Evolutionary conservation across 495 filamentous ascomycete genomes (phyloP), one percentile per base, ranked within the genome.

Genomic region (Lepraria neglecta): DNA sequence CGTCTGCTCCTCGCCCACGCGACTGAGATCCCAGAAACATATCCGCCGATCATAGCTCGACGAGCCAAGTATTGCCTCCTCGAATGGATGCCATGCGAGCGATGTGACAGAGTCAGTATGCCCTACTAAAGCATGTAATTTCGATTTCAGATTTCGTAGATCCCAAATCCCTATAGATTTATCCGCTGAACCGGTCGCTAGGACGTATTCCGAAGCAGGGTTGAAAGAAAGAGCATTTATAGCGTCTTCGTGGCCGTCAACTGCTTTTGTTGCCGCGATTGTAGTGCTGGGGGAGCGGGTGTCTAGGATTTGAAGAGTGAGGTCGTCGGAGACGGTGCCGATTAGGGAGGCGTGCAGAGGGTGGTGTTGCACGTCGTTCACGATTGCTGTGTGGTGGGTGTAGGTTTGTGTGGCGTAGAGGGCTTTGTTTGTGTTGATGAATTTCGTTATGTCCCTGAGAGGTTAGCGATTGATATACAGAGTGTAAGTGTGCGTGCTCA

Each of bases 91-190:
- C 94, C 94, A 99, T 21, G 88, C 81, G 27, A 99, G 77, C 1
- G 90, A 92, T 3, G 91, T 95, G 51, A 99, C 92, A 12, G 87
- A 84, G 64, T 95, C 91, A 47, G 77, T 82, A 73, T 99, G 95
- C 21, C 87, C 89, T 64, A 92, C 86, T 12, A 95, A 79, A 0
- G 85, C 83, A 73, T 97, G 91, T 10, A 97, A 77, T 75, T 90
- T 95, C 46, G 86, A 79, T 65, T 88, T 89, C 50, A 95, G 79
- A 67, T 94, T 92, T 50, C 94, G 85, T 55, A 99, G 74, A 74
- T 99, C 94, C 91, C 94, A 99, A 38, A 97, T 78, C 15, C 87
- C 92, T 66, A 99, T 91, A 0, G 89, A 90, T 72, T 95, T 95
- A 68, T 99, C 94, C 0, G 88, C 91, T 44, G 92, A 97, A 4